phyloP scores from a whole-genome alignment of 495 filamentous ascomycete genomes.

The Aspergillus egyptiacus region DNA sequence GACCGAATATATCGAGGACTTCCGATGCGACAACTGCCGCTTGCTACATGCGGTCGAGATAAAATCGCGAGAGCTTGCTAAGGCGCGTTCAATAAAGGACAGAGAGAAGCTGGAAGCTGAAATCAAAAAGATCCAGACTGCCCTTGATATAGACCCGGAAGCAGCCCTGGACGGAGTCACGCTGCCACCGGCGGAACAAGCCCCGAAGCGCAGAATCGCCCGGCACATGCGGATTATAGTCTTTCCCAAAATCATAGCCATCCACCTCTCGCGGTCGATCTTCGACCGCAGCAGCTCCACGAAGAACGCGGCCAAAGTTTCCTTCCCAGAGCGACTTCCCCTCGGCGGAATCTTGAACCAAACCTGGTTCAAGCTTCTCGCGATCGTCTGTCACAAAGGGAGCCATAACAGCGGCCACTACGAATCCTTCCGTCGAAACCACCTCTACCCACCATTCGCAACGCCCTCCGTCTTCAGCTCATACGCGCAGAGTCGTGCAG shows the following conservation, averaged over 20 bases:
- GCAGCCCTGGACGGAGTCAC: conserved; percentile 59
- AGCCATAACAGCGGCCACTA: conserved; percentile 97
- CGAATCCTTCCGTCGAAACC: conserved; percentile 91
- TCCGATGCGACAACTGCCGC: conserved; percentile 86
- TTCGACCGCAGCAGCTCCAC: conserved; percentile 72
- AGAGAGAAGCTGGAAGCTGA: conserved; percentile 48
- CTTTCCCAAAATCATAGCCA: conserved; percentile 82
- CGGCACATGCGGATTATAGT: conserved; percentile 76
- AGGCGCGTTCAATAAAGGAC: conserved; percentile 40
- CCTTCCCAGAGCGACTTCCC: conserved; percentile 77
- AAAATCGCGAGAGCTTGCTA: conserved; percentile 44
- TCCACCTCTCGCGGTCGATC: conserved; percentile 90
- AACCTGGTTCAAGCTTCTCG: conserved; percentile 77
- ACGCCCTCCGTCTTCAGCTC: conserved; percentile 72
- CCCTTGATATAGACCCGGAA: conserved; percentile 75
- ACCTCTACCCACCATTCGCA: conserved; percentile 66
- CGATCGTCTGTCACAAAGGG: conserved; percentile 88
- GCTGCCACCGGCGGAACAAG: conserved; percentile 65
- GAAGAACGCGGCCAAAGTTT: conserved; percentile 90
- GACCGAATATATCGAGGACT: conserved; percentile 93
- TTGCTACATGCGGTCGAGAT: conserved; percentile 66
- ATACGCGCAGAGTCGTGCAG: conserved; percentile 55
- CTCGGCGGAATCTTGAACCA: conserved; percentile 74
- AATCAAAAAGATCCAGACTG: conserved; percentile 50
- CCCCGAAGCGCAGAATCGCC: conserved; percentile 77